Percentiles rank a stretch among this genome's conserved stretches.
Conservation (phyloP, 257 asterid genomes). For the Ilex asprella region DNA sequence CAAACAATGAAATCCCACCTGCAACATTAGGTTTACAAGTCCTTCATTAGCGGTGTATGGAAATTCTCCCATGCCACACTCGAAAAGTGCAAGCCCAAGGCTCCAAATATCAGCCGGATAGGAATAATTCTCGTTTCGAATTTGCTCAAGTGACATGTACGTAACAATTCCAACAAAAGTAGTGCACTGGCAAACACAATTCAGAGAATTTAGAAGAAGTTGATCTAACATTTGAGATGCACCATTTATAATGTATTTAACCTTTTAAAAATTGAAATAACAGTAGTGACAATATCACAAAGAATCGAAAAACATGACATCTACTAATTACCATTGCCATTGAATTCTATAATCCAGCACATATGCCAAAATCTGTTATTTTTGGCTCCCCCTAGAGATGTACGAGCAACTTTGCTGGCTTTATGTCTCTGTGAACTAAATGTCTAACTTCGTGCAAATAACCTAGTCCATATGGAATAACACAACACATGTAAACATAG, state of each 20-base stretch:
- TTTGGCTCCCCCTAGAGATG: slow-evolving; percentile 95
- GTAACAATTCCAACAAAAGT: slow-evolving; percentile 98
- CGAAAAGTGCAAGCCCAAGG: slow-evolving; percentile 96
- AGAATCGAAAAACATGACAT: not conserved
- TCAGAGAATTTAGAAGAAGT: slow-evolving; percentile 12
- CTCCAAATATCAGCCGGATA: slow-evolving; percentile 99
- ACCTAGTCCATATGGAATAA: slow-evolving; percentile 65
- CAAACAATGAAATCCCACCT: slow-evolving; percentile 36
- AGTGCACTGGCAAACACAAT: slow-evolving; percentile 61
- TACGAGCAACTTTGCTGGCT: slow-evolving; percentile 93
- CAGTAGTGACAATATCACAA: too few relatives aligned
- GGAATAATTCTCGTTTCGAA: slow-evolving; percentile 86
- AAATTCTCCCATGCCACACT: slow-evolving; percentile 96
- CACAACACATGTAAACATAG: slow-evolving; percentile 8
- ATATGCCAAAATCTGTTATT: slow-evolving; percentile 97
- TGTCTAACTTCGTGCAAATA: slow-evolving; percentile 92
- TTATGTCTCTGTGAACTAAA: slow-evolving; percentile 97
- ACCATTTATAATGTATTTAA: not conserved
- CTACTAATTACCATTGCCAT: slow-evolving; percentile 83
- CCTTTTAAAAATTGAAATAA: too few relatives aligned
- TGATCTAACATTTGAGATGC: slow-evolving; percentile 3
- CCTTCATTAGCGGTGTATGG: slow-evolving; percentile 94
- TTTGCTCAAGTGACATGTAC: slow-evolving; percentile 97
- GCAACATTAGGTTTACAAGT: slow-evolving; percentile 97
- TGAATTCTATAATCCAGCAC: slow-evolving; percentile 95